Percentiles rank a stretch among this genome's conserved stretches.
These are phyloP conservation scores for Acacia acuminata DNA, from an alignment of 306 rosid genomes.

Conservation along the genomic window DNA sequence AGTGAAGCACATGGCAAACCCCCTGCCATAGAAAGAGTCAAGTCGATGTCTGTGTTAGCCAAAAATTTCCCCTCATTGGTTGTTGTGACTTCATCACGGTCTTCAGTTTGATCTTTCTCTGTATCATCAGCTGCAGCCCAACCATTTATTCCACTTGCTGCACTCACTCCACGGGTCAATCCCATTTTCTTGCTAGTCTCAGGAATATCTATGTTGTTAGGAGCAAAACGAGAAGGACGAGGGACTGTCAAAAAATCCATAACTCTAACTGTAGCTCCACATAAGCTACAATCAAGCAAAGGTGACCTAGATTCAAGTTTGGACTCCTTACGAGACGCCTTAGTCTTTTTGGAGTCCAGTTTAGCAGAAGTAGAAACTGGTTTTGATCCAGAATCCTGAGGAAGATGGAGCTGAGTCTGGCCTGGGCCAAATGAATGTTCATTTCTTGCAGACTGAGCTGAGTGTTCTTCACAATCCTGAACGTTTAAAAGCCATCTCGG, in stretches of 20 bases:
- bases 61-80: slow-evolving; percentile 58
- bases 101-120: slow-evolving; percentile 87
- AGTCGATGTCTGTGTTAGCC: slow-evolving; percentile 69
- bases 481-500: slow-evolving; percentile 90
- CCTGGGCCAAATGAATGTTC: slow-evolving; percentile 78
- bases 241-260: slow-evolving; percentile 78
- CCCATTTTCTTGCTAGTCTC: slow-evolving; percentile 91
- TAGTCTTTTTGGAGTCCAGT: slow-evolving; percentile 76
- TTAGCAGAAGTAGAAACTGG: slow-evolving; percentile 74
- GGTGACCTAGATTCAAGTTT: slow-evolving; percentile 75
- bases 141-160: slow-evolving; percentile 98
- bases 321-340: slow-evolving; percentile 64
- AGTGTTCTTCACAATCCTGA: slow-evolving; percentile 97
- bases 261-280: slow-evolving; percentile 91
- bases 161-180: slow-evolving; percentile 96
- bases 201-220: slow-evolving; percentile 76
- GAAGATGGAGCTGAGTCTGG: slow-evolving; percentile 66
- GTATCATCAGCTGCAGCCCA: slow-evolving; percentile 88
- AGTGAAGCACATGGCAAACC: slow-evolving; percentile 58
- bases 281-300: slow-evolving; percentile 89
- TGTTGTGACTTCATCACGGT: slow-evolving; percentile 96
- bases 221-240: slow-evolving; percentile 75
- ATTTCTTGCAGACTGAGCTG: slow-evolving; percentile 98
- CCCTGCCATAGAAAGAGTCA: slow-evolving; percentile 93
- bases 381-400: slow-evolving; percentile 76